Evolutionary conservation across 192 early-diverging fungal species (phyloP), one percentile per base, ranked within the genome.

Genomic region (Anaeromyces robustus): DNA sequence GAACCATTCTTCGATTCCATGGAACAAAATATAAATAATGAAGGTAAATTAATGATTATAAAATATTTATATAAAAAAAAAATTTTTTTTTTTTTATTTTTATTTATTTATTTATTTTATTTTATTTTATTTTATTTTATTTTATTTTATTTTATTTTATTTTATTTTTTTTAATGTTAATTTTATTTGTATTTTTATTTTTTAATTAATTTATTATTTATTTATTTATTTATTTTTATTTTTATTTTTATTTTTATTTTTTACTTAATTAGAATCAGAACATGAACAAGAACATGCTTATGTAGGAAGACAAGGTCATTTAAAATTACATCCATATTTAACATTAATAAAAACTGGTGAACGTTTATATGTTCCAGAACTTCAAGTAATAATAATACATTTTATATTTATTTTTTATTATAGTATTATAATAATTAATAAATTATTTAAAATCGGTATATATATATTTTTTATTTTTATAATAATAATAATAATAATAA

Each of bases 261-360:
- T n/a, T n/a, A n/a, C n/a, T n/a, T n/a, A n/a, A n/a, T 77, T 68
- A 77, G 88, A 92, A 30, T 92, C 93, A 68, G 52, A 68, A n/a
- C n/a, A n/a, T n/a, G n/a, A n/a, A n/a, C n/a, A n/a, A n/a, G n/a
- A n/a, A n/a, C n/a, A n/a, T n/a, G 5, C 26, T 22, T 0, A n/a
- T 68, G 26, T 18, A 68, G 52, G 28, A 68, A 68, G 52, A 68
- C 52, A 68, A 68, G 52, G 52, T n/a, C 18, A n/a, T 18, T n/a
- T 68, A 68, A 68, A 9, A n/a, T 9, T 68, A 9, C 52, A 68
- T n/a, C 52, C 52, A 68, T 68, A 68, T n/a, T 68, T 68, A 68
- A 68, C 52, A 11, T 68, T 68, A n/a, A 68, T 68, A n/a, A 68
- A 68, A 68, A 68, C 52, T 68, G 52, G 52, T 26, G 52, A 68